phyloP scores from a whole-genome alignment of 805 yeast species.

The Cyberlindnera maclurae region DNA sequence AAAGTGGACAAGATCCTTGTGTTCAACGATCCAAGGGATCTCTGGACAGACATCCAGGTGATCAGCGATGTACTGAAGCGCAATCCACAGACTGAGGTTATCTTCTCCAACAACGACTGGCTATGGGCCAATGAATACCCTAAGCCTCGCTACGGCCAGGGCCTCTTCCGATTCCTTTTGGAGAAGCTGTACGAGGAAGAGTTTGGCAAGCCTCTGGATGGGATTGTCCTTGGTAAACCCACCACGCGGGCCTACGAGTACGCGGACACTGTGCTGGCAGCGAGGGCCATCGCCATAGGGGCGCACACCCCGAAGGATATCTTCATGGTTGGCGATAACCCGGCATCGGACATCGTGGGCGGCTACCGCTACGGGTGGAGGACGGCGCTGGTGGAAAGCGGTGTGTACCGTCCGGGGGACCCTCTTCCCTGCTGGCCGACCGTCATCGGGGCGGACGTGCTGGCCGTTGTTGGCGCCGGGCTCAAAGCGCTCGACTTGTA shows the following conservation, averaged over 20 bases:
- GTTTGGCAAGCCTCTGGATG: conserved; percentile 43
- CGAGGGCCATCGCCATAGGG: conserved; percentile 23
- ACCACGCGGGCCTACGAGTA: conserved; percentile 70
- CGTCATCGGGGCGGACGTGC: conserved; percentile 42
- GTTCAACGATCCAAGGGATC: conserved; percentile 84
- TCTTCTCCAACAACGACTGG: conserved; percentile 78
- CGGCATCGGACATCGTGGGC: conserved; percentile 86
- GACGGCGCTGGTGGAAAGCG: conserved; percentile 76
- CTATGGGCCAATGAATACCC: conserved; percentile 81
- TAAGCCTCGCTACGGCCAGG: conserved; percentile 84
- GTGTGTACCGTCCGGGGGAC: conserved; percentile 65
- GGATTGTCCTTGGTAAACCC: conserved; percentile 76
- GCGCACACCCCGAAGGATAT: conserved; percentile 49
- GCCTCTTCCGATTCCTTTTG: conserved; percentile 65
- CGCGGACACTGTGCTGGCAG: conserved; percentile 64
- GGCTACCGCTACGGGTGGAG: conserved; percentile 88
- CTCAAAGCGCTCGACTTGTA: conserved; percentile 3
- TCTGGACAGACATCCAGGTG: conserved; percentile 80
- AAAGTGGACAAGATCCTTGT: conserved; percentile 64
- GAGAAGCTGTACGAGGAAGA: conserved; percentile 50
- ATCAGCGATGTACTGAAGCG: conserved; percentile 65
- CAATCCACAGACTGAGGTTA: conserved; percentile 59
- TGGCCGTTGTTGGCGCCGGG: conserved; percentile 37
- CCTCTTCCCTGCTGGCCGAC: conserved; percentile 41
- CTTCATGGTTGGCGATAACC: conserved; percentile 96